phyloP scores from a whole-genome alignment of 2,329 filamentous ascomycete species.

The Epichloe typhina region DNA sequence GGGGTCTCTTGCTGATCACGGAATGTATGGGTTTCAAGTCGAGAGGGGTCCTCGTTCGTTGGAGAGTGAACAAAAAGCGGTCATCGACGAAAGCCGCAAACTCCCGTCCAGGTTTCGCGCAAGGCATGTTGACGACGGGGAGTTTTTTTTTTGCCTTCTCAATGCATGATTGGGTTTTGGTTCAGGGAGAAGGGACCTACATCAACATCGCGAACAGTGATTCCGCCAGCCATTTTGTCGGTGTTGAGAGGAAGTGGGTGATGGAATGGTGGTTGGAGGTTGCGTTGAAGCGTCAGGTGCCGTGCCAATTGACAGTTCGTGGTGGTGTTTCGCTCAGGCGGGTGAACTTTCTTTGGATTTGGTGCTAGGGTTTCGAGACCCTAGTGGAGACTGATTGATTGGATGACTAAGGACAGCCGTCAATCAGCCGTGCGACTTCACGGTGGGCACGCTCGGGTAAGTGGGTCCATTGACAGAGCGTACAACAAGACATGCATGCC shows the following conservation, averaged over 20 bases:
- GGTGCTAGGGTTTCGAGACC: constrained; percentile 20
- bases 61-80: neutral
- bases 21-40: constrained; percentile 4
- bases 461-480: neutral
- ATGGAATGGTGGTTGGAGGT: constrained; percentile 12
- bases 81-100: neutral
- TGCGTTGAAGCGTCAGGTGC: constrained; percentile 19
- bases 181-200: constrained; percentile 42
- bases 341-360: constrained; percentile 15
- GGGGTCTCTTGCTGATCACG: neutral
- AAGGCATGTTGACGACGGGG: neutral
- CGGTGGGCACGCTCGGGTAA: neutral
- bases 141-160: neutral
- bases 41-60: neutral
- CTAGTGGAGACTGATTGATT: constrained; percentile 12
- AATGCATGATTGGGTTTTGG: neutral
- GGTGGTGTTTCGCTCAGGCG: neutral
- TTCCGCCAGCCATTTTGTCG: constrained; percentile 67
- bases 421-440: neutral
- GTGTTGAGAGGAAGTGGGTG: constrained; percentile 25
- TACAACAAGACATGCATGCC: too few species aligned
- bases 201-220: constrained; percentile 76
- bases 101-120: neutral
- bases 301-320: constrained; percentile 4
- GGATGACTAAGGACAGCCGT: constrained; percentile 12